phyloP scores from a whole-genome alignment of 2,329 filamentous ascomycete genomes.

The Curvularia hawaiiensis region DNA sequence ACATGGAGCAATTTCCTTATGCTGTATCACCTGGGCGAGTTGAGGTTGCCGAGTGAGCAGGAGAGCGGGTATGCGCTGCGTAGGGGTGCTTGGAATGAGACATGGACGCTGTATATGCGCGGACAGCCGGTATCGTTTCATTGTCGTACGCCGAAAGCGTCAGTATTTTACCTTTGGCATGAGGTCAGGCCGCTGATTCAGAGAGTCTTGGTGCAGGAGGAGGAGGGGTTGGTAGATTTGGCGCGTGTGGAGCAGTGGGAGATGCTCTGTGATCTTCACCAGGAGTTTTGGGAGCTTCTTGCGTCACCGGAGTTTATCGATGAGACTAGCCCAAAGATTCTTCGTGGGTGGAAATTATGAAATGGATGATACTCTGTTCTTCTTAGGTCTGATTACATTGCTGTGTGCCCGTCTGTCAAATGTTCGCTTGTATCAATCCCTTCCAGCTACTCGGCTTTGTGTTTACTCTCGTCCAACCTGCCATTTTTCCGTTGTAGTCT shows the following conservation, averaged over 20 bases:
- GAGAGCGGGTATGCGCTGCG: slow-evolving; percentile 8
- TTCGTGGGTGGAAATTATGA: background rate
- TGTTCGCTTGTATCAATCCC: background rate
- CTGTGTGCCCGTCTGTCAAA: background rate
- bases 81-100: background rate
- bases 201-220: background rate
- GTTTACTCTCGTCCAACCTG: background rate
- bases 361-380: background rate
- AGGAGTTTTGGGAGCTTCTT: background rate
- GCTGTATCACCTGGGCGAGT: background rate
- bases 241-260: too few species aligned
- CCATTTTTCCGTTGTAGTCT: background rate
- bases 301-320: background rate
- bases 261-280: background rate
- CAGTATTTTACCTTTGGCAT: slow-evolving; percentile 1
- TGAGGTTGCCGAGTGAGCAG: slow-evolving; percentile 2
- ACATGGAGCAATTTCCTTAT: slow-evolving; percentile 6
- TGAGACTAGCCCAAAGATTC: background rate
- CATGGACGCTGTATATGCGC: slow-evolving; percentile 4
- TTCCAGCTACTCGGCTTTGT: background rate
- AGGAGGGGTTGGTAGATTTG: background rate
- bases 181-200: background rate
- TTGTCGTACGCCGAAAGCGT: background rate
- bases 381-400: background rate
- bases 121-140: background rate